These are phyloP conservation scores for Phytopythium mirpurense DNA, from an alignment of 352 stramenopile species.

Conservation along the genomic window DNA sequence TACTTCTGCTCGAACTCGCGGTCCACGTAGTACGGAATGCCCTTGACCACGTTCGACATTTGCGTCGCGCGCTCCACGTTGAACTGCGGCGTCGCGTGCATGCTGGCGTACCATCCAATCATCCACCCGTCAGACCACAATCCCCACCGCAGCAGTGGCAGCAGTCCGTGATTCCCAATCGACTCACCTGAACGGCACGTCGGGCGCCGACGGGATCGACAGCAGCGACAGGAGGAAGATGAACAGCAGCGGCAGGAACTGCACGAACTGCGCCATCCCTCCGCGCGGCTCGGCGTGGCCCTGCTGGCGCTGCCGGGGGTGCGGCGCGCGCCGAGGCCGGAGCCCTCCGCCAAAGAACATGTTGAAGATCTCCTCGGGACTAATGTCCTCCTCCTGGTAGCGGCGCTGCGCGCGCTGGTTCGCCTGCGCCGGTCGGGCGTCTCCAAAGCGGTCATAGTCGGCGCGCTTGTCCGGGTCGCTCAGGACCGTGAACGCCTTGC, in stretches of 20 bases:
- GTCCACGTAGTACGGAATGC: slow-evolving; percentile 87
- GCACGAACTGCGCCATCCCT: slow-evolving; percentile 48
- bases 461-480: slow-evolving; percentile 86
- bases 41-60: slow-evolving; percentile 79
- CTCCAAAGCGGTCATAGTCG: slow-evolving; percentile 82
- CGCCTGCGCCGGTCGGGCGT: slow-evolving; percentile 39
- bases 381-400: slow-evolving; percentile 82
- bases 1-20: slow-evolving; percentile 84
- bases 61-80: slow-evolving; percentile 70
- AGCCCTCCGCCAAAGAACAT: slow-evolving; percentile 89
- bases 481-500: slow-evolving; percentile 92
- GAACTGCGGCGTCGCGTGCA: slow-evolving; percentile 71
- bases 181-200: slow-evolving; percentile 68
- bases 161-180: too few species aligned
- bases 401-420: slow-evolving; percentile 29
- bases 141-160: too few species aligned
- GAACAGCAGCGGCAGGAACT: slow-evolving; percentile 83
- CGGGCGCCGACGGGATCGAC: slow-evolving; percentile 61
- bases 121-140: background rate
- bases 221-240: slow-evolving; percentile 83
- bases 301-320: slow-evolving; percentile 28
- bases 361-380: slow-evolving; percentile 90
- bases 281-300: slow-evolving; percentile 34
- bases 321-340: slow-evolving; percentile 44
- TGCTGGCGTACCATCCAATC: slow-evolving; percentile 29